A percentile compares a stretch with the other conserved stretches of the same genome.
Conservation (phyloP, 805 yeast genomes). For the Candida morakotiae region DNA sequence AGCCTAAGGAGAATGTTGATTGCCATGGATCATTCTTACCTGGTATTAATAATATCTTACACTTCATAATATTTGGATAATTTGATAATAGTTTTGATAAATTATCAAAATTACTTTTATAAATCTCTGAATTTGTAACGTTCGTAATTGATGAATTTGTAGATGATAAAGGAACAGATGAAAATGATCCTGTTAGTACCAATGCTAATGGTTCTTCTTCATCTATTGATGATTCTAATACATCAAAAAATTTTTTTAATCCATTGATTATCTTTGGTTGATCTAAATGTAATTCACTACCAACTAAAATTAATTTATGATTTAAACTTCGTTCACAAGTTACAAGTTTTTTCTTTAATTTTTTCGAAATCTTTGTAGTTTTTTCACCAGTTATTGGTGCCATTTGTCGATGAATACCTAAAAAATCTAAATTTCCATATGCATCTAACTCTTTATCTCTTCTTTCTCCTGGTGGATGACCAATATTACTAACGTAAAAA, state of each 20-base stretch:
- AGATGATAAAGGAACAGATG: constrained; percentile 59
- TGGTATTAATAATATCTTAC: constrained; percentile 72
- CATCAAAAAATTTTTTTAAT: constrained; percentile 55
- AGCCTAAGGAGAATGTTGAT: constrained; percentile 60
- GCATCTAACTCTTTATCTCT: constrained; percentile 64
- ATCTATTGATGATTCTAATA: constrained; percentile 36
- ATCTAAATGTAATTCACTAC: constrained; percentile 70
- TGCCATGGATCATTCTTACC: constrained; percentile 96
- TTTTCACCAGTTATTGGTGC: constrained; percentile 24
- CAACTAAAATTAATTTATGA: constrained; percentile 66
- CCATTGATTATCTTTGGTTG: constrained; percentile 56
- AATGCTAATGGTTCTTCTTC: constrained; percentile 61
- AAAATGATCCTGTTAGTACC: constrained; percentile 80
- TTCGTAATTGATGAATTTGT: constrained; percentile 46
- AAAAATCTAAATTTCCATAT: constrained; percentile 75
- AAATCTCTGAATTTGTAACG: constrained; percentile 49
- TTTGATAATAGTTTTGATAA: constrained; percentile 62
- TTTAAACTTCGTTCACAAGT: constrained; percentile 54
- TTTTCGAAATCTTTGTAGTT: constrained; percentile 55
- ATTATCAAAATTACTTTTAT: constrained; percentile 68
- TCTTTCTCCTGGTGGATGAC: constrained; percentile 86
- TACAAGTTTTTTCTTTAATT: constrained; percentile 51
- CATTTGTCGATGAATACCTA: constrained; percentile 35
- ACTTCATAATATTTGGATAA: constrained; percentile 50
- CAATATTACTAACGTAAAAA: constrained; percentile 71